phyloP scores from a whole-genome alignment of 2,329 filamentous ascomycete species.

The Penicillium sp. region DNA sequence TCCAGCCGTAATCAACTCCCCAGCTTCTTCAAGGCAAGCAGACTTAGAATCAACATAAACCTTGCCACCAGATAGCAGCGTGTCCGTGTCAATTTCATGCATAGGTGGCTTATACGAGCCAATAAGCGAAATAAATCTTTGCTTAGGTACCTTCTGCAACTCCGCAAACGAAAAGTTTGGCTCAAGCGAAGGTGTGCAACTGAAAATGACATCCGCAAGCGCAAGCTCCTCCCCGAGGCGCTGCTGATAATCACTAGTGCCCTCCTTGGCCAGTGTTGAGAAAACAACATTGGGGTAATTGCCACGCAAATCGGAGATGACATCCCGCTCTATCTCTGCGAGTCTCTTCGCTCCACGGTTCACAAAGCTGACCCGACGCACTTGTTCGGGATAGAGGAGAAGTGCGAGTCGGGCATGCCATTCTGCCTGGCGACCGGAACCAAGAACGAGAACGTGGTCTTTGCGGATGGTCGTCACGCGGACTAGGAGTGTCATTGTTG shows the following conservation, averaged over 20 bases:
- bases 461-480: slow-evolving; percentile 38
- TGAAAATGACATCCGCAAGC: slow-evolving; percentile 50
- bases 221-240: slow-evolving; percentile 32
- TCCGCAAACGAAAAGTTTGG: slow-evolving; percentile 46
- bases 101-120: slow-evolving; percentile 59
- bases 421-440: slow-evolving; percentile 52
- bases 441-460: slow-evolving; percentile 49
- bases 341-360: slow-evolving; percentile 68
- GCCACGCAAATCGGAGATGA: slow-evolving; percentile 35
- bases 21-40: slow-evolving; percentile 49
- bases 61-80: slow-evolving; percentile 58
- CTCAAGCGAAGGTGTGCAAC: slow-evolving; percentile 50
- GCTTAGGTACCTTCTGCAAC: slow-evolving; percentile 37
- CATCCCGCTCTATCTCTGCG: slow-evolving; percentile 39
- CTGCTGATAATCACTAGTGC: slow-evolving; percentile 54
- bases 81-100: slow-evolving; percentile 52
- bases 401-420: slow-evolving; percentile 54
- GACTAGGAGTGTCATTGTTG: slow-evolving; percentile 66
- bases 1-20: slow-evolving; percentile 48
- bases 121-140: slow-evolving; percentile 54
- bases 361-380: slow-evolving; percentile 73
- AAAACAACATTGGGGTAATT: slow-evolving; percentile 40
- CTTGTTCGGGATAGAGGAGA: slow-evolving; percentile 47
- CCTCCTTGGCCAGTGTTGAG: slow-evolving; percentile 59
- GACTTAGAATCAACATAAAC: slow-evolving; percentile 65